Percentiles rank a stretch among this genome's conserved stretches.
Conservation (phyloP, 2,329 filamentous ascomycete genomes). For the Phyllosticta citribraziliensis region DNA sequence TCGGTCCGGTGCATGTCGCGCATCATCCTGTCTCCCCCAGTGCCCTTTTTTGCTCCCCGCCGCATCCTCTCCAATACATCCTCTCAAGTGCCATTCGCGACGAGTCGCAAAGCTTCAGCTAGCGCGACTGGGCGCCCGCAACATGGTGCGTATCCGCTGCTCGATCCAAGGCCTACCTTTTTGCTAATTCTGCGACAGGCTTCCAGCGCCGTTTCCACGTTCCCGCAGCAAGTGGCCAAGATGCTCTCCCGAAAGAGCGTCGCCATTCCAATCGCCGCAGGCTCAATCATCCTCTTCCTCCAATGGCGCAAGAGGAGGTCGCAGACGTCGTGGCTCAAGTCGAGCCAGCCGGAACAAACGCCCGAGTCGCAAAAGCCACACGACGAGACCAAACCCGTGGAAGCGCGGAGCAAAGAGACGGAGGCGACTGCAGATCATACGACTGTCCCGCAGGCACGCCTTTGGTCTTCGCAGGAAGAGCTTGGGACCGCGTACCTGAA, state of each 20-base stretch:
- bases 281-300: slow-evolving; percentile 8
- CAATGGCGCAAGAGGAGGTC: slow-evolving; percentile 10
- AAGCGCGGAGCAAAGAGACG: not conserved
- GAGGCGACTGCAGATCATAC: not conserved
- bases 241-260: slow-evolving; percentile 8
- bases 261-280: slow-evolving; percentile 6
- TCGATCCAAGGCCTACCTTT: not conserved
- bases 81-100: not conserved
- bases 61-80: not conserved
- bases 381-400: not conserved
- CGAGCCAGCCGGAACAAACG: not conserved
- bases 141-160: not conserved
- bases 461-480: not conserved
- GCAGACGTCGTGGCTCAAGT: slow-evolving; percentile 4
- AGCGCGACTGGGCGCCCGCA: not conserved
- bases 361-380: not conserved
- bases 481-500: not conserved
- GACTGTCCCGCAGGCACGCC: not conserved
- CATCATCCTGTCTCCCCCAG: not conserved
- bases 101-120: not conserved
- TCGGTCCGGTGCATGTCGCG: not conserved
- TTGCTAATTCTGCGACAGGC: not conserved
- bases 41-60: not conserved
- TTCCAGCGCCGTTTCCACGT: slow-evolving; percentile 3
- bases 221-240: slow-evolving; percentile 9